Evolutionary conservation across 2,329 filamentous ascomycete genomes (phyloP), one percentile per base, ranked within the genome.

Genomic region (Diaporthe capsici): DNA sequence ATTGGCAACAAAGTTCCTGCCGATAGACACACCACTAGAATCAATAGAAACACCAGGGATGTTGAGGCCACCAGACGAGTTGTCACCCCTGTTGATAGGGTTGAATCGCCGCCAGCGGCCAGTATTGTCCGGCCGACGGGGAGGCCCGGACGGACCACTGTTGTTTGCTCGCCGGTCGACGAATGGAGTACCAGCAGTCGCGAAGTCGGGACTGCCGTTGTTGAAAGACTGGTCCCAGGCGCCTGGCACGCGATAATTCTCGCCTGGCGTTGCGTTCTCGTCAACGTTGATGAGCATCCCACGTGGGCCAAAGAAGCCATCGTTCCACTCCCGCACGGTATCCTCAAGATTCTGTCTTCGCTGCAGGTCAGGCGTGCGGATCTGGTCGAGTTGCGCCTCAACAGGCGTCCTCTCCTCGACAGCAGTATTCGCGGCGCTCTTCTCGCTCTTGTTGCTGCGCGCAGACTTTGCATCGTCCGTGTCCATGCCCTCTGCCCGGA

Each of bases 301-400:
- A 15, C 90, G 83, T 2, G 88, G 88, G 1, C 78, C 82, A 75
- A 92, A 92, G 81, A 92, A 91, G 5, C 86, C 86, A 4, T 86
- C 84, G 77, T 92, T 92, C 90, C 90, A 92, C 78, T 91, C 87
- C 61, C 83, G 80, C 1, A 90, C 83, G 0, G 87, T 87, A 1
- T 82, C 81, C 25, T 87, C 84, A 8, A 85, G 78, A 34, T 84
- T 81, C 65, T 81, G 80, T 1, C 77, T 77, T 49, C 80, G 79
- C 17, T 80, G 78, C 42, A 82, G 80, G 4, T 76, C 79, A 3
- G 81, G 78, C 4, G 80, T 73, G 70, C 80, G 83, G 71, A 85
- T 80, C 77, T 81, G 82, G 42, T 84, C 83, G 42, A 88, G 81
- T 77, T 88, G 87, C 3, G 85, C 86, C 78, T 86, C 84, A 10